Percentiles rank a stretch among this genome's conserved stretches.
Evolutionary conservation across 1,139 yeast species (phyloP).

Genomic region (Pneumocystis canis): DNA sequence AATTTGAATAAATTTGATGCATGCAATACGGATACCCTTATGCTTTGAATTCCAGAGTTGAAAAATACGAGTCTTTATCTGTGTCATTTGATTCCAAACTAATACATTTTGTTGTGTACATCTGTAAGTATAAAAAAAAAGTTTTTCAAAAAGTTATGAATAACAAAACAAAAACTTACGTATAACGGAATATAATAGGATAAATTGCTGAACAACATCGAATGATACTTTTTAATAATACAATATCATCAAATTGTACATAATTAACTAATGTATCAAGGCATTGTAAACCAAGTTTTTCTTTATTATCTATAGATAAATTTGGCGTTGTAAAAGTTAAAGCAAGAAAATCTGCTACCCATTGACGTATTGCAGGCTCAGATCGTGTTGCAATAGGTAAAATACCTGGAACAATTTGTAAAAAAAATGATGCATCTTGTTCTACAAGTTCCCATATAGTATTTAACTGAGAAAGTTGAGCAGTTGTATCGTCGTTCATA

Average conservation of each 20-base stretch:
- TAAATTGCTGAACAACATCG: constrained; percentile 24
- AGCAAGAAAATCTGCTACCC: constrained; percentile 29
- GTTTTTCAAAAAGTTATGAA: neutral
- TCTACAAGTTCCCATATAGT: constrained; percentile 25
- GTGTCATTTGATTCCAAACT: constrained; percentile 22
- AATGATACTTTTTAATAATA: constrained; percentile 23
- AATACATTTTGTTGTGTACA: constrained; percentile 18
- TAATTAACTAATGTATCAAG: constrained; percentile 22
- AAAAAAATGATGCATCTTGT: constrained; percentile 26
- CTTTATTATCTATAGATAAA: constrained; percentile 20
- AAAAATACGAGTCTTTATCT: constrained; percentile 23
- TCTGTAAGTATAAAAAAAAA: constrained; percentile 13
- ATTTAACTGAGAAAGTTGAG: constrained; percentile 22
- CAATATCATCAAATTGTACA: constrained; percentile 18
- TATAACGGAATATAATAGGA: constrained; percentile 23
- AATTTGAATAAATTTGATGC: constrained; percentile 56
- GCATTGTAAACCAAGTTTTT: constrained; percentile 22
- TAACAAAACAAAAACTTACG: constrained; percentile 13
- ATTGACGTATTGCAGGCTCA: constrained; percentile 24
- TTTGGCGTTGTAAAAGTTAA: constrained; percentile 26
- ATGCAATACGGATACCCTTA: constrained; percentile 41
- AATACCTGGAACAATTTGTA: constrained; percentile 26
- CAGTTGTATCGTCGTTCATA: constrained; percentile 5
- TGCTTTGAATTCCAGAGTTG: constrained; percentile 23
- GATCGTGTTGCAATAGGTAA: constrained; percentile 26